Conservation (phyloP, 1,139 yeast species). For the Nadsonia commutata region DNA sequence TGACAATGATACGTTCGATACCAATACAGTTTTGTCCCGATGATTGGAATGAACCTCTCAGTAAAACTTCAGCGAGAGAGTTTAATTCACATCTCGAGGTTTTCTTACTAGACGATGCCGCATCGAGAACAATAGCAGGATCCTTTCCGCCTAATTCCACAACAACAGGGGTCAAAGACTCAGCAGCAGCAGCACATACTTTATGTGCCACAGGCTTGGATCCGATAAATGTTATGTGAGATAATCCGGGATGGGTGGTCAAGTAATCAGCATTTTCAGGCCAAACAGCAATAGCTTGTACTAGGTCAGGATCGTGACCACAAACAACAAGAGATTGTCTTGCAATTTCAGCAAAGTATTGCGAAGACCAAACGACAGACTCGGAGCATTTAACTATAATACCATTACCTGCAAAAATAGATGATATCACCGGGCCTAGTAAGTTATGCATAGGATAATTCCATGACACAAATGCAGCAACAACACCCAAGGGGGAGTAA, state of each 20-base stretch:
- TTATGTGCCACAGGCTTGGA: conserved; percentile 87
- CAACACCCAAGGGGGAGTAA: conserved; percentile 81
- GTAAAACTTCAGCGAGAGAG: conserved; percentile 60
- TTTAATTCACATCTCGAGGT: conserved; percentile 29
- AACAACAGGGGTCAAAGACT: conserved; percentile 77
- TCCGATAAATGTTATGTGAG: conserved; percentile 89
- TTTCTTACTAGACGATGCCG: conserved; percentile 9
- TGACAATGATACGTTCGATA: conserved; percentile 78
- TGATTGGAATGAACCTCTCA: conserved; percentile 93
- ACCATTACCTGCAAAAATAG: conserved; percentile 81
- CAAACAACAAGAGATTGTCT: conserved; percentile 57
- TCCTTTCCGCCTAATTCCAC: conserved; percentile 96
- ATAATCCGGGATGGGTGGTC: conserved; percentile 66
- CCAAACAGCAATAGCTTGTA: conserved; percentile 63
- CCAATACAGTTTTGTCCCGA: conserved; percentile 98
- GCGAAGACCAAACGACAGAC: conserved; percentile 89
- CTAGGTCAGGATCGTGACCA: conserved; percentile 65
- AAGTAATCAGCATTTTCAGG: conserved; percentile 79
- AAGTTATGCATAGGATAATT: conserved; percentile 84
- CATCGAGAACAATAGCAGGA: conserved; percentile 67
- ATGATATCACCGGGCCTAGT: conserved; percentile 82
- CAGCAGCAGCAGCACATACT: conserved; percentile 70
- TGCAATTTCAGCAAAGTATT: conserved; percentile 56
- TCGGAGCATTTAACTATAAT: conserved; percentile 88
- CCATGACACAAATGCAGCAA: conserved; percentile 89